A percentile compares a stretch with the other conserved stretches of the same genome.
These are phyloP conservation scores for Boletus huronensis DNA, from an alignment of 768 basidiomycete genomes.

Conservation along the genomic window DNA sequence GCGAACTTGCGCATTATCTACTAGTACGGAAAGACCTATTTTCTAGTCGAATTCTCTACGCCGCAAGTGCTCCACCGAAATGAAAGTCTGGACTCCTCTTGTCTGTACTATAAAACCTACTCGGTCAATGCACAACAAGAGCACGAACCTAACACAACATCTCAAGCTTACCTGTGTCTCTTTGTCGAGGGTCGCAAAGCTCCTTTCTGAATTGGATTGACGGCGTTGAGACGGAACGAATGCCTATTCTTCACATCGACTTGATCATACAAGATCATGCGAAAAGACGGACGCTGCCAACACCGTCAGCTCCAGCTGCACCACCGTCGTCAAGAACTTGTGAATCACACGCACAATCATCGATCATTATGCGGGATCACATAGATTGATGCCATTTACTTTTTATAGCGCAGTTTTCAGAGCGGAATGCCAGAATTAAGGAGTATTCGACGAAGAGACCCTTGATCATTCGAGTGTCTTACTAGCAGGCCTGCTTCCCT, in stretches of 20 bases:
- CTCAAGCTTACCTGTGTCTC: not conserved
- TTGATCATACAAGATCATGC: too few relatives aligned
- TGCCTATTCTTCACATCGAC: not conserved
- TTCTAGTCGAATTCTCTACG: not conserved
- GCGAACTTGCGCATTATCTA: not conserved
- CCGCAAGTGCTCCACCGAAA: not conserved
- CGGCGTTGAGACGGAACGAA: not conserved
- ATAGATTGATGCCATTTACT: not conserved
- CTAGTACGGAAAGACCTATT: not conserved
- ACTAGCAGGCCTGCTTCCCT: not conserved
- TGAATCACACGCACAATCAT: not conserved
- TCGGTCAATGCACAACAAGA: not conserved
- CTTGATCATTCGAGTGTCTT: not conserved
- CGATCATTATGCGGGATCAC: not conserved
- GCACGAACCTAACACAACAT: not conserved
- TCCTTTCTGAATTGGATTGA: not conserved
- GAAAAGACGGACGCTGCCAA: not conserved
- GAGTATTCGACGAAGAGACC: not conserved
- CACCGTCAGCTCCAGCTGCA: not conserved
- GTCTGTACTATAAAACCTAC: not conserved
- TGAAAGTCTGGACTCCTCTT: not conserved
- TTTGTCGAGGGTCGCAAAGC: not conserved
- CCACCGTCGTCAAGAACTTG: not conserved
- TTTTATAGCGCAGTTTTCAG: not conserved
- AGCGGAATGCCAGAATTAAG: not conserved